Evolutionary conservation across 179 eudicot genomes (phyloP).

Genomic region (Corrigiola litoralis): DNA sequence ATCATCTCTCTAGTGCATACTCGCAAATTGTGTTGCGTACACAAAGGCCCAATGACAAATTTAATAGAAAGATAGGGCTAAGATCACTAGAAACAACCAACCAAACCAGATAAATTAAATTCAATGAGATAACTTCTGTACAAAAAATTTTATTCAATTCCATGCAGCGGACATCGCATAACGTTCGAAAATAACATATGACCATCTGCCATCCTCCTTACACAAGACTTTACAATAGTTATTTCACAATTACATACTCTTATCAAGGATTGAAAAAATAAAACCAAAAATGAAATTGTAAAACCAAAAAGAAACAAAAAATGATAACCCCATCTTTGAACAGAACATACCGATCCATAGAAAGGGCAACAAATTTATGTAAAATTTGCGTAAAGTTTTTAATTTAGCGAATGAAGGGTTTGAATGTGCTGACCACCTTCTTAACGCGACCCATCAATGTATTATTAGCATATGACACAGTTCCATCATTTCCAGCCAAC

Average conservation of each 20-base stretch:
- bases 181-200: background rate
- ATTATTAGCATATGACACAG: conserved; percentile 36
- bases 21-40: too few relatives aligned
- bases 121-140: background rate
- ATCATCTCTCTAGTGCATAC: too few relatives aligned
- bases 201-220: background rate
- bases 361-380: background rate
- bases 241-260: conserved; percentile 6
- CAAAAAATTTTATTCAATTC: background rate
- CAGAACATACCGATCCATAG: background rate
- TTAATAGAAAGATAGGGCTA: background rate
- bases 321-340: background rate
- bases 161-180: background rate
- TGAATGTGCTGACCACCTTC: conserved; percentile 44
- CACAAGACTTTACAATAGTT: background rate
- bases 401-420: conserved; percentile 42
- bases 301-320: background rate
- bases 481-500: conserved; percentile 83
- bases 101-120: background rate
- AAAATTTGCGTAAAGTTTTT: background rate
- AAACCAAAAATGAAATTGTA: background rate
- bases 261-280: background rate
- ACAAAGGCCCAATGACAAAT: background rate
- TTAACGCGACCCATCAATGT: conserved; percentile 25
- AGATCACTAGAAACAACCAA: background rate